phyloP scores from a whole-genome alignment of 2,329 filamentous ascomycete species.

The Hysterium pulicare region DNA sequence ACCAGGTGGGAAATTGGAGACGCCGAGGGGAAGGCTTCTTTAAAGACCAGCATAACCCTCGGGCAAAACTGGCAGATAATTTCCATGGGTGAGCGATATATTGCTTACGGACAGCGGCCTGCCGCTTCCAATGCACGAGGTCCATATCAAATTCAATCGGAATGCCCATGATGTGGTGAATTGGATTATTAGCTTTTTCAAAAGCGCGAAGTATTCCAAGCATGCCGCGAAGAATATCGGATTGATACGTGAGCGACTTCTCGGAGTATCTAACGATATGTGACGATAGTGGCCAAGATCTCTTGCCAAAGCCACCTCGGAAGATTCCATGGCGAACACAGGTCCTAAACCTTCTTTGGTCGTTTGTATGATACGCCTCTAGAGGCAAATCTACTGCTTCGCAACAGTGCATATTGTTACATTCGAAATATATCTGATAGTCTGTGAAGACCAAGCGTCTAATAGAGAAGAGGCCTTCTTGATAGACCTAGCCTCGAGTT shows the following conservation, averaged over 20 bases:
- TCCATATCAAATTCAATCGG: constrained; percentile 1
- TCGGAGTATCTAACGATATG: neutral
- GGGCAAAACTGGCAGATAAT: constrained; percentile 1
- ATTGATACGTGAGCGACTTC: neutral
- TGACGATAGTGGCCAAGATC: constrained; percentile 1
- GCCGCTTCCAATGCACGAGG: neutral
- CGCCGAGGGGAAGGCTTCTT: neutral
- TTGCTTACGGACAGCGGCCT: neutral
- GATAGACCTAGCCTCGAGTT: constrained; percentile 12
- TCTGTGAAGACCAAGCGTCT: constrained; percentile 13
- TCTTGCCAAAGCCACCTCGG: neutral
- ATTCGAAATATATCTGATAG: constrained; percentile 14
- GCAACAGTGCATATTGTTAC: constrained; percentile 10
- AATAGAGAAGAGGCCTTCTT: constrained; percentile 11
- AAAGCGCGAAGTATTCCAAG: constrained; percentile 2
- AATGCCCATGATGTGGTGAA: neutral
- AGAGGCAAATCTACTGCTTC: constrained; percentile 10
- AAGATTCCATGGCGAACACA: constrained; percentile 3
- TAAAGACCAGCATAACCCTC: neutral
- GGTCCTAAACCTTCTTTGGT: constrained; percentile 1
- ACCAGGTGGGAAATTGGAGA: constrained; percentile 1
- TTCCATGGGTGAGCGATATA: constrained; percentile 1
- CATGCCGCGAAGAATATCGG: constrained; percentile 2
- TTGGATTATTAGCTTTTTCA: neutral
- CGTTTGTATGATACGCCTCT: constrained; percentile 1